Percentiles rank a stretch among this genome's conserved stretches.
Conservation (phyloP, 441 rosid species). For the California macrophylla region DNA sequence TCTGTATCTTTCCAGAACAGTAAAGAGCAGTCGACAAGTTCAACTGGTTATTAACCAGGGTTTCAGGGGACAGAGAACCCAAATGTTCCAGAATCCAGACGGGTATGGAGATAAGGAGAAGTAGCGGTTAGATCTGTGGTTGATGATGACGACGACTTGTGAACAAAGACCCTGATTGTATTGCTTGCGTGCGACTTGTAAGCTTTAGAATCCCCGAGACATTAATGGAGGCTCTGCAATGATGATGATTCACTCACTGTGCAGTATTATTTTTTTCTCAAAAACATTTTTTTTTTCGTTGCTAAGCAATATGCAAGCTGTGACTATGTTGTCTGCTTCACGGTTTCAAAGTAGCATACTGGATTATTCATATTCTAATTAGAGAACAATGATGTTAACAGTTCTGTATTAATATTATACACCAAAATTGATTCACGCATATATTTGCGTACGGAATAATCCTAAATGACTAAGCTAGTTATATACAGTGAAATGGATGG, state of each 20-base stretch:
- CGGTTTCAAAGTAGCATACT: neutral
- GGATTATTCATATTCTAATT: neutral
- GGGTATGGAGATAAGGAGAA: neutral
- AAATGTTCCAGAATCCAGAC: neutral
- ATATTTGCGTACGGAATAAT: neutral
- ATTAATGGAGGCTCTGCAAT: neutral
- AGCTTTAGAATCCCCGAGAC: neutral
- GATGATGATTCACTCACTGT: neutral
- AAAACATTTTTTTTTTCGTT: neutral
- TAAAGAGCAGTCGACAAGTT: conserved; percentile 5
- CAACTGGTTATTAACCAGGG: neutral
- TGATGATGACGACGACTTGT: conserved; percentile 31
- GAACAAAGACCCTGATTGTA: conserved; percentile 29
- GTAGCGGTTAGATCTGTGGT: conserved; percentile 32
- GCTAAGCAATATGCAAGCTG: neutral
- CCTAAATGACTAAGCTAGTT: neutral
- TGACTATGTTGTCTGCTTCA: neutral
- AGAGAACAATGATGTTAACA: neutral
- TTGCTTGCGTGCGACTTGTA: neutral
- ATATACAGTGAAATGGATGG: neutral
- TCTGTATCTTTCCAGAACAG: neutral
- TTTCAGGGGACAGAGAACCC: conserved; percentile 13
- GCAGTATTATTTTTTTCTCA: neutral
- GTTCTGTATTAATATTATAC: neutral
- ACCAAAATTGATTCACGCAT: neutral